phyloP scores from a whole-genome alignment of 2,329 filamentous ascomycete species.

The Arthrinium phaeospermum region DNA sequence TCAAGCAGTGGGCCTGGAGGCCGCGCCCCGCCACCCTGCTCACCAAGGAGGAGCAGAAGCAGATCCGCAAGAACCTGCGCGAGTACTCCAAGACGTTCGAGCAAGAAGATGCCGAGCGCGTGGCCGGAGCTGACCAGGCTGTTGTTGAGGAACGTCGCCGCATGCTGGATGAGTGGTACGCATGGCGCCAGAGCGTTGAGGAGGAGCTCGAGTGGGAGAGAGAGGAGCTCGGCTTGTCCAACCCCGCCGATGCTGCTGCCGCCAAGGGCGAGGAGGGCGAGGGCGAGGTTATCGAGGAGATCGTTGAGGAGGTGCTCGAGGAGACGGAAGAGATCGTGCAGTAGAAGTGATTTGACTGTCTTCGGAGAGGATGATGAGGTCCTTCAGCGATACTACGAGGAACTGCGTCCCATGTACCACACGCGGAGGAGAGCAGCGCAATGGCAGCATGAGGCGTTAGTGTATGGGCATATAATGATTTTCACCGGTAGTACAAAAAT shows the following conservation, averaged over 20 bases:
- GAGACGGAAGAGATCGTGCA: slow-evolving; percentile 80
- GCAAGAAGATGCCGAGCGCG: slow-evolving; percentile 91
- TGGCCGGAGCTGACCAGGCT: slow-evolving; percentile 90
- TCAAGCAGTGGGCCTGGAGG: slow-evolving; percentile 97
- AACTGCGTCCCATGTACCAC: background rate
- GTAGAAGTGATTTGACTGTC: slow-evolving; percentile 21
- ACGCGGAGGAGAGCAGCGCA: slow-evolving; percentile 11
- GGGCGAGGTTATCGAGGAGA: slow-evolving; percentile 85
- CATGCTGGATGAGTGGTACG: slow-evolving; percentile 85
- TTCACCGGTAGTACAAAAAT: slow-evolving; percentile 23
- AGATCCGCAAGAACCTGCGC: slow-evolving; percentile 95
- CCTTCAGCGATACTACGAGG: background rate
- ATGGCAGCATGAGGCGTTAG: slow-evolving; percentile 21
- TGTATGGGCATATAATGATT: slow-evolving; percentile 25
- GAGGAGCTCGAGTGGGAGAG: slow-evolving; percentile 76
- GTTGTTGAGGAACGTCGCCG: slow-evolving; percentile 87
- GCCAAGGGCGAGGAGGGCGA: slow-evolving; percentile 68
- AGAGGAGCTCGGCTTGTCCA: slow-evolving; percentile 68
- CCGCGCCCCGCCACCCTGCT: slow-evolving; percentile 91
- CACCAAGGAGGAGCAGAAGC: slow-evolving; percentile 95
- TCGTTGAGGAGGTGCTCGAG: slow-evolving; percentile 81
- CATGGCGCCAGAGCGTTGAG: slow-evolving; percentile 79
- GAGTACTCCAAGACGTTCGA: slow-evolving; percentile 97
- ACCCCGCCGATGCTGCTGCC: slow-evolving; percentile 66
- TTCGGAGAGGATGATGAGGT: slow-evolving; percentile 9